Conservation (phyloP, 805 yeast species). For the Starmerella sirachaensis region DNA sequence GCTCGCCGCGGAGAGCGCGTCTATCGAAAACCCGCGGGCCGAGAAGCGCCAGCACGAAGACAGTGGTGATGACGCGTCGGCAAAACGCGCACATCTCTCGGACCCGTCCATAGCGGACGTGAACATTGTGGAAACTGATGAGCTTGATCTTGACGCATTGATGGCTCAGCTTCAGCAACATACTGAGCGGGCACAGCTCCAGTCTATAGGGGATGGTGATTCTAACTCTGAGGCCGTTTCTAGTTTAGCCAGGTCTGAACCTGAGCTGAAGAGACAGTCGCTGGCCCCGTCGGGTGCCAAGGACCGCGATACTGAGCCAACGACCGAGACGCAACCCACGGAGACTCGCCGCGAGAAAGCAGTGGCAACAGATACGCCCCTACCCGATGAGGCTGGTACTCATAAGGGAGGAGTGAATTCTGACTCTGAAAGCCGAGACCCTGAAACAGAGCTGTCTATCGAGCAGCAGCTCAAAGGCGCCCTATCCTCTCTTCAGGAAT, state of each 20-base stretch:
- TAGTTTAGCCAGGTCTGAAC: too few species aligned
- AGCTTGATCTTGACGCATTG: constrained; percentile 22
- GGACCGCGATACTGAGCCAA: neutral
- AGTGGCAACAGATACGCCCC: too few species aligned
- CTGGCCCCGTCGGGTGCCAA: too few species aligned
- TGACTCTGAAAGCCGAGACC: too few species aligned
- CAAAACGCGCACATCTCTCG: neutral
- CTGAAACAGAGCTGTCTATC: constrained; percentile 15
- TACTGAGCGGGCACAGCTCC: constrained; percentile 9
- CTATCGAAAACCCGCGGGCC: neutral
- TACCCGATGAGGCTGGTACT: neutral
- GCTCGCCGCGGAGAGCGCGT: neutral
- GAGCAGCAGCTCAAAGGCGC: constrained; percentile 25
- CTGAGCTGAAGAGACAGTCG: neutral
- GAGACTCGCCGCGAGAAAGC: neutral
- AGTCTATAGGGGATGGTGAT: neutral
- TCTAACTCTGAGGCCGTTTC: neutral
- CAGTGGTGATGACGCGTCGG: neutral
- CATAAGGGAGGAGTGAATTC: too few species aligned
- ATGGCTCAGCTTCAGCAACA: constrained; percentile 23
- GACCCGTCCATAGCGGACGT: constrained; percentile 4
- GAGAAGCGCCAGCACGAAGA: constrained; percentile 8
- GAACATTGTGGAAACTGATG: constrained; percentile 11
- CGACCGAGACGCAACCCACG: neutral
- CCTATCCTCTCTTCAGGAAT: constrained; percentile 20